These are phyloP conservation scores for Rhododendron molle DNA, from an alignment of 148 eudicot genomes.

Conservation along the genomic window DNA sequence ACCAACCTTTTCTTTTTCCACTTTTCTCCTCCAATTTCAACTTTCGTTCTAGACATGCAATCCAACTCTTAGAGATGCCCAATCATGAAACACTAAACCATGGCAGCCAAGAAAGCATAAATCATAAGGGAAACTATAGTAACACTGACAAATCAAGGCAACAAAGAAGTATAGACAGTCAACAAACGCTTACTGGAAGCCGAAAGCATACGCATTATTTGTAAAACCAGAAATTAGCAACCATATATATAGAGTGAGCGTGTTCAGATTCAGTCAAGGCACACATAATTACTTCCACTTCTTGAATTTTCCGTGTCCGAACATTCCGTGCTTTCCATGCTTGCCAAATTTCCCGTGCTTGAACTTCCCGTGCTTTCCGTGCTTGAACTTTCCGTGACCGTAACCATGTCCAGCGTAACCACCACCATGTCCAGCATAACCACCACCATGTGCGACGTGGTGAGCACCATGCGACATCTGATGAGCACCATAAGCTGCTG, in stretches of 20 bases:
- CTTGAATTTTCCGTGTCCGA: constrained; percentile 37
- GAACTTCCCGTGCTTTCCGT: constrained; percentile 16
- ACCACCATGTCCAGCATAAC: constrained; percentile 11
- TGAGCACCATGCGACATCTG: constrained; percentile 28
- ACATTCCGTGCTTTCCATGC: constrained; percentile 11
- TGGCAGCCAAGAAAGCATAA: background rate
- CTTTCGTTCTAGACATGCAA: background rate
- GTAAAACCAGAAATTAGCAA: background rate
- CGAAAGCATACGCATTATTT: background rate
- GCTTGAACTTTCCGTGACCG: constrained; percentile 19
- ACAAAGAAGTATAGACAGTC: background rate
- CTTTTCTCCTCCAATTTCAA: background rate
- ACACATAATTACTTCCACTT: constrained; percentile 51
- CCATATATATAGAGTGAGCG: background rate
- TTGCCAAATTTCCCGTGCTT: constrained; percentile 18
- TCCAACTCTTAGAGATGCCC: background rate
- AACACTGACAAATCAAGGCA: background rate
- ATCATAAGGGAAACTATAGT: background rate
- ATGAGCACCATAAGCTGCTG: constrained; percentile 53
- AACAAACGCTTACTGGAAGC: background rate
- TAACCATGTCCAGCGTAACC: constrained; percentile 8
- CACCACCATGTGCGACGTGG: constrained; percentile 21
- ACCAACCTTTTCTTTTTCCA: background rate
- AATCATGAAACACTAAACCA: background rate
- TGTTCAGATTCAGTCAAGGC: background rate